Conservation (phyloP, 768 basidiomycete species). For the Phanerochaete sordida region DNA sequence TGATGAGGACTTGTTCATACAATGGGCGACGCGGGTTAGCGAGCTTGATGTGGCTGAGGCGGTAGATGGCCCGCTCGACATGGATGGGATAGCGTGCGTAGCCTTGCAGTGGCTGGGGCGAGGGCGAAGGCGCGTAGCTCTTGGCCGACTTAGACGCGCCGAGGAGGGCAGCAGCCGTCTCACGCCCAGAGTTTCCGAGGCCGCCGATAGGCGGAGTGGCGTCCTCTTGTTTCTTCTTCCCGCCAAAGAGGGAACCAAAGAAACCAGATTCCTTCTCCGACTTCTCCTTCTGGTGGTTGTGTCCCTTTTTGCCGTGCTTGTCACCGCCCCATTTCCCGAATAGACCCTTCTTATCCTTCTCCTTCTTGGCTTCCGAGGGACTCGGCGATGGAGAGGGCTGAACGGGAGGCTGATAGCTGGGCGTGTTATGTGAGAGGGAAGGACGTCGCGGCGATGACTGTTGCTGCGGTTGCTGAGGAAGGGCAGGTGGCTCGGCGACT, state of each 20-base stretch:
- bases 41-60: conserved; percentile 96
- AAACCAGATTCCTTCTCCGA: conserved; percentile 75
- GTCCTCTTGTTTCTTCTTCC: conserved; percentile 80
- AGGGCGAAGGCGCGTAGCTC: conserved; percentile 54
- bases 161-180: conserved; percentile 83
- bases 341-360: conserved; percentile 72
- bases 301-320: conserved; percentile 55
- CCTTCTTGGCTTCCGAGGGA: conserved; percentile 37
- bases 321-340: conserved; percentile 68
- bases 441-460: conserved; percentile 22
- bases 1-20: conserved; percentile 94
- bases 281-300: conserved; percentile 49
- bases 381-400: conserved; percentile 29
- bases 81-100: conserved; percentile 94
- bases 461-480: not conserved
- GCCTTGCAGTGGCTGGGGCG: conserved; percentile 45
- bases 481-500: conserved; percentile 1
- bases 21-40: conserved; percentile 95
- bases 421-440: conserved; percentile 23
- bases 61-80: conserved; percentile 96
- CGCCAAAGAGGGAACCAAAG: conserved; percentile 88
- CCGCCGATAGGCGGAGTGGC: conserved; percentile 28
- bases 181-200: conserved; percentile 58
- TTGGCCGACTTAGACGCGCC: conserved; percentile 83
- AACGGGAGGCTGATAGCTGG: conserved; percentile 19